Base-by-base conservation (phyloP, 345 rosid species). In the Eucalyptus curtisii region DNA sequence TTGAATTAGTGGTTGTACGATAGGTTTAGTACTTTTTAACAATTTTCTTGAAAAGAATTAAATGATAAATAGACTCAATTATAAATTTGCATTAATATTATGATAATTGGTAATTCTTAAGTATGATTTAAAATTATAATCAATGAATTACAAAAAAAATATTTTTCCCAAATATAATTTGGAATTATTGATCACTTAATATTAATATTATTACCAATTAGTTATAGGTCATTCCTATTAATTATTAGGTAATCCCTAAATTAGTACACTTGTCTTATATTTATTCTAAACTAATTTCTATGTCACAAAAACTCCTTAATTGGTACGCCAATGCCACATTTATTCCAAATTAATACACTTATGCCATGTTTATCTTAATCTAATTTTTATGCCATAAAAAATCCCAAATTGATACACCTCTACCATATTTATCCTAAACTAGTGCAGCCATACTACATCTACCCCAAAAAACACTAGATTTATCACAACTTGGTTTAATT, bases 341-440 rank as follows among this genome's bases (percentile, higher is more conserved):
- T 55, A 55, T 55, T 24, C 12, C 30, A 55, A 8, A 22, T 55
- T 55, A 55, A 10, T 10, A 55, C 27, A 55, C 27, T 9, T 30
- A 24, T 55, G 13, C 13, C 13, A 55, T 24, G 30, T 55, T 55
- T 24, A 55, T 55, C 27, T 24, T 8, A 55, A 55, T 22, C 30
- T 55, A 55, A 55, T 55, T 55, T 22, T 24, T 24, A 24, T 24
- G 6, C 13, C 30, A 24, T 24, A 55, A 55, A 55, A 2, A 55
- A 4, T 55, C 1, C 61, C 13, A 55, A 55, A 24, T 9, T 10
- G 13, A 13, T 55, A 55, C 61, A 55, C 0, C 3, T 6, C 0
- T 0, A 13, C 7, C 6, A 55, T 55, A 55, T 4, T 55, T 55
- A 2, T 13, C 30, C 3, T 55, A 55, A 55, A 55, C 30, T 55